Base-by-base conservation (phyloP, 306 rosid species). In the Fagus crenata region DNA sequence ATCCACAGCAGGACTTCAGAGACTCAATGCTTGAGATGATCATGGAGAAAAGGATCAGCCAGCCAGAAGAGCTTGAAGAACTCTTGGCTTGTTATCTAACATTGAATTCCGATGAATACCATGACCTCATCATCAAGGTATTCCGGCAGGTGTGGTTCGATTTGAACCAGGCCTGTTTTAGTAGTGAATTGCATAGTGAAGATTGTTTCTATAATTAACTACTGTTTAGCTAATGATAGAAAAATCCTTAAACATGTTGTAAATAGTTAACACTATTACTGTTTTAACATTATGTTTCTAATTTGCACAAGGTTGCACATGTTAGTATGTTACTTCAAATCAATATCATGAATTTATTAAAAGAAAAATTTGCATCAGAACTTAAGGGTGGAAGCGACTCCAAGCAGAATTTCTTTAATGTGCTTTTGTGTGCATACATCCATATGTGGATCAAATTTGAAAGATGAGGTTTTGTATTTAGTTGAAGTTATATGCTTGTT, bases 21-120 rank as follows among this genome's bases (percentile, higher is more conserved):
- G 97, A 92, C n/a, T 95, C 99, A 68, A 95, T 95, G 96, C 81
- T 91, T 14, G 97, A 95, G 84, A 95, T 95, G 99, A 89, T 95
- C 42, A 85, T 31, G 71, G 97, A 88, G 89, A 89, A 83, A 49
- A 78, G 81, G 78, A 84, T 92, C 28, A 86, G 81, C 17, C 72
- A 75, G 42, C 87, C 93, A 7, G 91, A 88, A 70, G 96, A 95
- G 78, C 86, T 89, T 82, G 97, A 95, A 81, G 97, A 92, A 53
- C 90, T 95, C 33, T 80, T 95, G 82, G 91, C 97, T 81, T 87
- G 96, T 74, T 92, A 89, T 81, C 88, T 95, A 69, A 90, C 97
- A 43, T 61, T 95, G 91, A 95, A 95, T 85, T 85, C 91, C 54
- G 96, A 92, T 78, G 90, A 90, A 32, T 89, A 92, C 64, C 97